phyloP scores from a whole-genome alignment of 2,329 filamentous ascomycete species.

The Geosmithia putterillii region DNA sequence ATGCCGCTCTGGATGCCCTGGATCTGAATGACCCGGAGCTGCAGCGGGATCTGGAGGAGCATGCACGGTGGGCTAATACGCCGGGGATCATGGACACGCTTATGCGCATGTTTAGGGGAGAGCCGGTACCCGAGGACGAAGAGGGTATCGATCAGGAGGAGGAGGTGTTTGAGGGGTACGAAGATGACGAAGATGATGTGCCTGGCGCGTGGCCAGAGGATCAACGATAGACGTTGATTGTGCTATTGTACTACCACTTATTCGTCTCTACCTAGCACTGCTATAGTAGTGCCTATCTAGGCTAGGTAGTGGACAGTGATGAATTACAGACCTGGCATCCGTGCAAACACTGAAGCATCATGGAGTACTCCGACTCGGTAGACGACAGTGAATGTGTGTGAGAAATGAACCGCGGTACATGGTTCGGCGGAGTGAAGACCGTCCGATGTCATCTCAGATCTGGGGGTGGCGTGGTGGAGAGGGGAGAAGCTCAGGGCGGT shows the following conservation, averaged over 20 bases:
- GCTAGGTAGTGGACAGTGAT: too few species aligned
- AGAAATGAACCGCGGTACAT: not conserved
- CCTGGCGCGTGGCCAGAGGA: conserved; percentile 24
- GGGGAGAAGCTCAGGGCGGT: too few species aligned
- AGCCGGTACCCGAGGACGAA: conserved; percentile 1
- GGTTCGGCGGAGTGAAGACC: not conserved
- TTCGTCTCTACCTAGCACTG: too few species aligned
- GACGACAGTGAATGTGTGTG: too few species aligned
- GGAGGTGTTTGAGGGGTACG: conserved; percentile 4
- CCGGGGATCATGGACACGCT: conserved; percentile 14
- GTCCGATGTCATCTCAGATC: too few species aligned
- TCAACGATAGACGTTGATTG: conserved; percentile 3
- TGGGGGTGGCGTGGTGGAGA: not conserved
- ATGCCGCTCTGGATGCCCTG: conserved; percentile 12
- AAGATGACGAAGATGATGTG: conserved; percentile 2
- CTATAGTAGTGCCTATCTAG: not conserved
- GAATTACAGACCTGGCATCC: too few species aligned
- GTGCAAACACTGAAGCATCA: too few species aligned
- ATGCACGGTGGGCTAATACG: conserved; percentile 10
- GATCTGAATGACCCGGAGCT: conserved; percentile 18
- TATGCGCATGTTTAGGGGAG: conserved; percentile 12
- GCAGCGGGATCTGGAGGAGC: conserved; percentile 15
- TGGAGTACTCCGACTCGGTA: too few species aligned
- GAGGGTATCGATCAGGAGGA: conserved; percentile 4
- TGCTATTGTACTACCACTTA: not conserved